phyloP scores from a whole-genome alignment of 2,329 filamentous ascomycete species.

The Ambrosiella xylebori region DNA sequence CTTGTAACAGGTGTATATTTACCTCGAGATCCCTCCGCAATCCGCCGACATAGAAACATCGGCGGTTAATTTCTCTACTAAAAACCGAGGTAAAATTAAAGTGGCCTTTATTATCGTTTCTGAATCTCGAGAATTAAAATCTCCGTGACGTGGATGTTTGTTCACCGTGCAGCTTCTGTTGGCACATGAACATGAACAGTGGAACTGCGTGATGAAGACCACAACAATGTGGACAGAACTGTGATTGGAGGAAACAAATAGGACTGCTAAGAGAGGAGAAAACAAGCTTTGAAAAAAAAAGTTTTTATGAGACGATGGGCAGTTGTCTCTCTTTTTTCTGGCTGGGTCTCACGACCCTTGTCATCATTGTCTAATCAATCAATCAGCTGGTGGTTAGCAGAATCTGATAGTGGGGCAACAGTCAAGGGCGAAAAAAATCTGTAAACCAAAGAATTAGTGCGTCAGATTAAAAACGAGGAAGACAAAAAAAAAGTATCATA shows the following conservation, averaged over 20 bases:
- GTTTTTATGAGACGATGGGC: neutral
- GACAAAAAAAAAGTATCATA: neutral
- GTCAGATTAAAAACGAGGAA: neutral
- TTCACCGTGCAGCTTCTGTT: too few species aligned
- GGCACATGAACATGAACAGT: neutral
- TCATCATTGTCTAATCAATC: neutral
- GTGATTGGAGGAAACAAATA: neutral
- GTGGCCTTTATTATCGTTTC: too few species aligned
- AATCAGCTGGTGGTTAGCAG: neutral
- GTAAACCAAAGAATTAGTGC: neutral
- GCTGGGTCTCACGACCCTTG: neutral
- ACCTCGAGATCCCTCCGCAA: too few species aligned
- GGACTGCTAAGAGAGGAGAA: neutral
- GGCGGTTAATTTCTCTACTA: too few species aligned
- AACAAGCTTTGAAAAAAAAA: neutral
- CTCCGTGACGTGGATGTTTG: too few species aligned
- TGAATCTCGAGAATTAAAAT: too few species aligned
- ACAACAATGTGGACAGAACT: neutral
- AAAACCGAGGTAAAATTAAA: too few species aligned
- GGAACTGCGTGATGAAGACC: neutral
- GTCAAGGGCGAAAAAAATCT: neutral
- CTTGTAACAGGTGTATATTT: too few species aligned
- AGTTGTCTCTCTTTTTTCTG: neutral
- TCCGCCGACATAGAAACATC: too few species aligned
- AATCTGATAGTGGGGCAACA: neutral